Base-by-base conservation (phyloP, 2,329 filamentous ascomycete genomes). In the Fusarium fujikuroi region DNA sequence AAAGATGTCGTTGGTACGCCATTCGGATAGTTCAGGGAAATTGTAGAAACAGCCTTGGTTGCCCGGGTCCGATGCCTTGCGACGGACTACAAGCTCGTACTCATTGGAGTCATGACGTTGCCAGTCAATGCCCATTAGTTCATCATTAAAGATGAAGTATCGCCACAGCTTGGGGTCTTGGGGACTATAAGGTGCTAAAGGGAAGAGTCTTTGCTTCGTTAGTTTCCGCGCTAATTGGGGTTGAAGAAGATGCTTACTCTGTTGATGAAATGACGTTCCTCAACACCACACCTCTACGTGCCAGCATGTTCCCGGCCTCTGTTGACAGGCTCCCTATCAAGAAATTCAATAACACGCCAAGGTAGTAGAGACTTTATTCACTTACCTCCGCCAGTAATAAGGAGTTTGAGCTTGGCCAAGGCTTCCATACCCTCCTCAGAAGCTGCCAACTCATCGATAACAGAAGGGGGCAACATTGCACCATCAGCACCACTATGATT, bases 341-440 rank as follows among this genome's bases (percentile, higher is more conserved):
- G 3, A 4, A 5, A 5, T 3, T 60, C 11, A 66, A 10, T 11
- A 18, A 9, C 3, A n/a, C 0, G 0, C 9, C 1, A 1, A 2
- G 1, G 2, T 7, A 2, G 0, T 0, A 14, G 2, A 18, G 4
- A 5, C 0, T 3, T 0, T 2, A 0, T 0, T 19, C 0, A 53
- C 46, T 53, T 3, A 53, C 63, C 64, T 9, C 65, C 65, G 0
- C 36, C 63, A n/a, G 61, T 68, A 4, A 30, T 19, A 5, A 68
- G 3, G 3, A 25, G 23, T 2, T 42, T 11, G 6, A 68, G 65
- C 11, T 54, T 54, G 2, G 6, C 5, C 2, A 68, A 16, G 14
- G 21, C 40, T 2, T 50, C 7, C 0, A 28, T 3, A 0, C 65
- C 65, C 9, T 68, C 23, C 2, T 63, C 47, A 14, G 23, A 16